Evolutionary conservation across 2,329 filamentous ascomycete genomes (phyloP).

Genomic region (Zymoseptoria pseudotritici): DNA sequence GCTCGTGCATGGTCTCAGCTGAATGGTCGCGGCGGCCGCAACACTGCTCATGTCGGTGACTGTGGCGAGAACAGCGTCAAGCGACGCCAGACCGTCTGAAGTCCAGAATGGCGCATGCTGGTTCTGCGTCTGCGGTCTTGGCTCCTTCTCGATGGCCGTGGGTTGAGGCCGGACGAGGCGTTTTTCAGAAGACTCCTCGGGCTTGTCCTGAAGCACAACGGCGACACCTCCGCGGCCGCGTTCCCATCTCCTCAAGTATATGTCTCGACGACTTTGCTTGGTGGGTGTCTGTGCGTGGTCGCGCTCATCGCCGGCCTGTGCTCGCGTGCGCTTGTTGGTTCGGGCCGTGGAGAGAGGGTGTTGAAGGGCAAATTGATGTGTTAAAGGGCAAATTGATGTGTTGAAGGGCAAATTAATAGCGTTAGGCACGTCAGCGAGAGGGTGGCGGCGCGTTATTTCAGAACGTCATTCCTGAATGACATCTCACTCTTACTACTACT

Average conservation of each 20-base stretch:
- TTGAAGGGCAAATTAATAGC: background rate
- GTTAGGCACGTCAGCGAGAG: too few relatives aligned
- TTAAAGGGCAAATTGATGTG: slow-evolving; percentile 76
- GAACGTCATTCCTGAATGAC: too few relatives aligned
- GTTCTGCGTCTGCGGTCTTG: background rate
- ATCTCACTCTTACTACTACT: background rate
- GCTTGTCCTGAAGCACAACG: slow-evolving; percentile 26
- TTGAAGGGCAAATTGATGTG: slow-evolving; percentile 87
- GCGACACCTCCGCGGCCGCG: slow-evolving; percentile 24
- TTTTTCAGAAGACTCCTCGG: slow-evolving; percentile 40
- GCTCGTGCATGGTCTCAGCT: too few relatives aligned
- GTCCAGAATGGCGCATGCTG: slow-evolving; percentile 46
- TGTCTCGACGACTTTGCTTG: slow-evolving; percentile 66
- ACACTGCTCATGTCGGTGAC: too few relatives aligned
- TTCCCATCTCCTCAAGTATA: slow-evolving; percentile 41
- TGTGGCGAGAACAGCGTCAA: too few relatives aligned
- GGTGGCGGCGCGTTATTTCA: too few relatives aligned
- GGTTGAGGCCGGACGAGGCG: slow-evolving; percentile 38
- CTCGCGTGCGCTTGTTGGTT: slow-evolving; percentile 66
- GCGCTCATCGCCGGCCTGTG: slow-evolving; percentile 59
- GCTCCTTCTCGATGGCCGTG: slow-evolving; percentile 56
- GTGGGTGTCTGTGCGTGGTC: slow-evolving; percentile 76
- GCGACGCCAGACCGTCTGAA: too few relatives aligned
- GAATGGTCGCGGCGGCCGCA: too few relatives aligned
- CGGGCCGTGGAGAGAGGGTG: slow-evolving; percentile 46